A percentile compares a stretch with the other conserved stretches of the same genome.
Conservation (phyloP, 1,284 basidiomycete genomes). For the Irpex lacteus region DNA sequence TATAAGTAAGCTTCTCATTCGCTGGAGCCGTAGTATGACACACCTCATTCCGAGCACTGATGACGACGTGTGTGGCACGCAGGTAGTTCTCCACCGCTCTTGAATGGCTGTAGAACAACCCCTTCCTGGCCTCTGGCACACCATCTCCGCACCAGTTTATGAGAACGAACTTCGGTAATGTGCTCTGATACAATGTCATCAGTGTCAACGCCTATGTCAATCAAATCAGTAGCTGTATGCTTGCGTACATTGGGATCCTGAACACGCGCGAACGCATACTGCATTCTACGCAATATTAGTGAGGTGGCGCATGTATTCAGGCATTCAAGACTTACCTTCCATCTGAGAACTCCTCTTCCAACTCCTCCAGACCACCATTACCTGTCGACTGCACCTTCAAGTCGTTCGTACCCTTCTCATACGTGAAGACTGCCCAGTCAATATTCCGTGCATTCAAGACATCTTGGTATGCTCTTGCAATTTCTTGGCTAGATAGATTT, state of each 20-base stretch:
- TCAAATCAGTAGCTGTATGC: slow-evolving; percentile 1
- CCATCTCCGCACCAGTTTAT: slow-evolving; percentile 95
- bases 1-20: background rate
- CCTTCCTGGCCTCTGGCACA: slow-evolving; percentile 90
- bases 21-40: slow-evolving; percentile 20
- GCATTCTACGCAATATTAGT: slow-evolving; percentile 57
- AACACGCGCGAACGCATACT: slow-evolving; percentile 92
- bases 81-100: slow-evolving; percentile 82
- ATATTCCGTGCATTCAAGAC: slow-evolving; percentile 73
- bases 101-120: slow-evolving; percentile 89
- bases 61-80: slow-evolving; percentile 84
- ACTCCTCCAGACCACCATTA: slow-evolving; percentile 84
- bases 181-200: slow-evolving; percentile 47
- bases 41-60: slow-evolving; percentile 91
- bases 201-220: background rate
- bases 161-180: slow-evolving; percentile 91
- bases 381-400: slow-evolving; percentile 87
- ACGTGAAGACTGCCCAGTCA: slow-evolving; percentile 87
- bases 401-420: slow-evolving; percentile 86
- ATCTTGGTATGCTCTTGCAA: slow-evolving; percentile 78
- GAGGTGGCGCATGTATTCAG: slow-evolving; percentile 2
- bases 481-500: slow-evolving; percentile 70
- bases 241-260: slow-evolving; percentile 78
- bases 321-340: slow-evolving; percentile 57
- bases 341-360: slow-evolving; percentile 93